Evolutionary conservation across 805 yeast genomes (phyloP), one percentile per base, ranked within the genome.

Genomic region (Kluyveromyces siamensis): DNA sequence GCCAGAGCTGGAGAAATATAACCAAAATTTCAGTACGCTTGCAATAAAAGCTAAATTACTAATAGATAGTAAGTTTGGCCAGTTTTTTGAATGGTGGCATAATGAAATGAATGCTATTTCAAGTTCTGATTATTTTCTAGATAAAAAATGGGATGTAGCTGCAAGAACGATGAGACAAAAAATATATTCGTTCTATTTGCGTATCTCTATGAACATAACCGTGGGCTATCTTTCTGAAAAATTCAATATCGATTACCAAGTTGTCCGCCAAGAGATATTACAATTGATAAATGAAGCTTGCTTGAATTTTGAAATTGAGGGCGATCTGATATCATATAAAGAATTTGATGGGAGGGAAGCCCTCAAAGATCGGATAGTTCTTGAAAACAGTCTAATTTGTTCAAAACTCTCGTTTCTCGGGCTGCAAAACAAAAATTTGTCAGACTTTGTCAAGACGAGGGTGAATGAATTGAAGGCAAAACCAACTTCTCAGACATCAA

Each of bases 171-270:
- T 63, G 58, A 52, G 63, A 40, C 47, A 54, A 37, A 64, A 63
- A 44, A 58, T 64, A 14, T 59, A 58, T 42, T 56, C 56, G 30
- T 61, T 64, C 41, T 63, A 64, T 49, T 41, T 64, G 46, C 52
- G 61, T 36, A 52, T 64, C 5, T 56, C 66, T 2, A 52, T 51
- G 25, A 49, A 45, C 33, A 45, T 64, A 14, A 52, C 50, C 19
- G 48, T 62, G 8, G 46, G 56, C 30, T 64, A 64, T 49, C 44
- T 64, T 10, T 55, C 67, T 2, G 49, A 53, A 8, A 55, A 54
- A 1, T 44, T 62, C 16, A 54, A 55, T 8, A 53, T 63, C 25
- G 53, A 54, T 9, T 49, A 51, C 19, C 36, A 37, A 1, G 40
- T 49, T 10, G 55, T 63, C 0, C 48, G 40, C 30, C 33, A 51